Percentiles rank a stretch among this genome's conserved stretches.
Evolutionary conservation across 2,329 filamentous ascomycete species (phyloP).

Genomic region (Aspergillus jensenii): DNA sequence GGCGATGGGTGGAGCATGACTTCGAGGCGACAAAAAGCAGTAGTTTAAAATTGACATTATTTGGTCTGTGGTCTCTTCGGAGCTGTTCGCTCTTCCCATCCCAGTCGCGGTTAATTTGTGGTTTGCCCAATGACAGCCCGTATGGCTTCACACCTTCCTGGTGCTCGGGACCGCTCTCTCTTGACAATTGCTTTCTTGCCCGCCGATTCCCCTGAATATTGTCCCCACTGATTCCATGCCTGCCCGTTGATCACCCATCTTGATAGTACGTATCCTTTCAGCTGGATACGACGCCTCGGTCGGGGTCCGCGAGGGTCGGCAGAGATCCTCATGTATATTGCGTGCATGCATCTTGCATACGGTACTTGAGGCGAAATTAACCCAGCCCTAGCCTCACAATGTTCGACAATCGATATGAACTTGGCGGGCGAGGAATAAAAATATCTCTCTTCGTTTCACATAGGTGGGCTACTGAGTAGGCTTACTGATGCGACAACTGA

Average conservation of each 20-base stretch:
- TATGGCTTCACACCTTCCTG: background rate
- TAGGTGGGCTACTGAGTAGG: constrained; percentile 11
- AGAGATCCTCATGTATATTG: too few species aligned
- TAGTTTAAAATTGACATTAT: too few species aligned
- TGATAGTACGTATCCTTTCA: background rate
- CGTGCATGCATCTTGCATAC: too few species aligned
- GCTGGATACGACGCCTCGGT: too few species aligned
- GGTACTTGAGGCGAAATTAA: too few species aligned
- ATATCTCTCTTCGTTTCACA: constrained; percentile 15
- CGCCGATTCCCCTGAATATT: constrained; percentile 2
- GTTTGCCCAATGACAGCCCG: background rate
- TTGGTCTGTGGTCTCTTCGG: background rate
- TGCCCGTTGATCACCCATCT: background rate
- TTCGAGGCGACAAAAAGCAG: too few species aligned
- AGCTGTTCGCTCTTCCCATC: constrained; percentile 7
- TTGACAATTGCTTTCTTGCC: constrained; percentile 9
- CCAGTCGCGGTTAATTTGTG: background rate
- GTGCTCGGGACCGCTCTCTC: background rate
- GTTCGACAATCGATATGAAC: background rate
- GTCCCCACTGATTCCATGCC: constrained; percentile 1
- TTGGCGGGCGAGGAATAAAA: constrained; percentile 3
- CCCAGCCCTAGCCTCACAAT: too few species aligned
- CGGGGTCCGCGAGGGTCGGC: too few species aligned
- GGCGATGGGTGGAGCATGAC: background rate
- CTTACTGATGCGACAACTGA: constrained; percentile 12